A percentile compares a stretch with the other conserved stretches of the same genome.
These are phyloP conservation scores for Russula griseocarnosa DNA, from an alignment of 768 basidiomycete species.

Conservation along the genomic window DNA sequence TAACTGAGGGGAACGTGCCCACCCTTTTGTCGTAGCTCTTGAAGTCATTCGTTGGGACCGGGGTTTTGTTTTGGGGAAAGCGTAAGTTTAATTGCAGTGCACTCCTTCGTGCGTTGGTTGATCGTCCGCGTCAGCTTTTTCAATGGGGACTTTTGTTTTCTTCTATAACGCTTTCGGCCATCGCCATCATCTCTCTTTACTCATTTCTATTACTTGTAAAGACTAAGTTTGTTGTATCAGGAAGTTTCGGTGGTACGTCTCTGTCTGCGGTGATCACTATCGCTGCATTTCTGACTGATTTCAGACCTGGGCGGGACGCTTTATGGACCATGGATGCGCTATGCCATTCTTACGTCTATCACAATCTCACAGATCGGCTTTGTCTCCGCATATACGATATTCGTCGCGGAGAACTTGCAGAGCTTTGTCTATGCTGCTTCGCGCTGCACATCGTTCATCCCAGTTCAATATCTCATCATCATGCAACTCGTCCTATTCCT, in stretches of 20 bases:
- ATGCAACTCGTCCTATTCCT: slow-evolving; percentile 83
- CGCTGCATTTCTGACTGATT: not conserved
- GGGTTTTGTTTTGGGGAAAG: slow-evolving; percentile 95
- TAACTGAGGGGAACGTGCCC: not conserved
- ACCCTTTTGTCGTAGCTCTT: slow-evolving; percentile 51
- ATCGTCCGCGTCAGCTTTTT: slow-evolving; percentile 57
- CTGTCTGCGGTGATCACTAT: slow-evolving; percentile 5
- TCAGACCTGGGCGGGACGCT: slow-evolving; percentile 88
- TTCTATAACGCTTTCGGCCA: slow-evolving; percentile 63
- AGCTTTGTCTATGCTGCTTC: slow-evolving; percentile 82
- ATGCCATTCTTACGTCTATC: slow-evolving; percentile 82
- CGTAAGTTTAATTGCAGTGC: slow-evolving; percentile 46
- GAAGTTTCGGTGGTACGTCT: slow-evolving; percentile 82
- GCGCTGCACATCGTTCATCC: slow-evolving; percentile 61
- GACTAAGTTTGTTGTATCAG: slow-evolving; percentile 83
- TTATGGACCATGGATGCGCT: slow-evolving; percentile 93
- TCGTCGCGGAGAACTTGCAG: slow-evolving; percentile 89
- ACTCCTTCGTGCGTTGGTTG: not conserved
- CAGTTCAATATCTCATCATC: slow-evolving; percentile 77
- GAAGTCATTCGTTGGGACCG: slow-evolving; percentile 94
- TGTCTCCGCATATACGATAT: slow-evolving; percentile 89
- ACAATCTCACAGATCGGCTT: slow-evolving; percentile 87
- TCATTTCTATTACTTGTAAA: slow-evolving; percentile 89
- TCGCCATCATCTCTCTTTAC: slow-evolving; percentile 84
- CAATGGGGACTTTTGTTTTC: slow-evolving; percentile 97